Evolutionary conservation across 352 stramenopile genomes (phyloP).

Genomic region (Phytophthora meadii): DNA sequence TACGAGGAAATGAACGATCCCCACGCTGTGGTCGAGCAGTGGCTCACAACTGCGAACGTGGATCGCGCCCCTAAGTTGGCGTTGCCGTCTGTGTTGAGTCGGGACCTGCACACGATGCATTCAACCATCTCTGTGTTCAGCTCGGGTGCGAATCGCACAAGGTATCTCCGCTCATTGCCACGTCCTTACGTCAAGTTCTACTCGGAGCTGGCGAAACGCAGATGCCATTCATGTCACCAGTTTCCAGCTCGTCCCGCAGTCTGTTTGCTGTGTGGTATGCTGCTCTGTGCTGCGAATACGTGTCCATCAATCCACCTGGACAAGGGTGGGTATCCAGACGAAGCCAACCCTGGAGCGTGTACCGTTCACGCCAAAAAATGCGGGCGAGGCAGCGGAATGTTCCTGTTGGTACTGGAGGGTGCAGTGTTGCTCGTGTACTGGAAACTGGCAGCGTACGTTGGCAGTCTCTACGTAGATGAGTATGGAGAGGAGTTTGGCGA

Average conservation of each 20-base stretch:
- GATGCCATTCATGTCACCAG: conserved; percentile 73
- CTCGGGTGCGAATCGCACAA: conserved; percentile 68
- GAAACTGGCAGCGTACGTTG: conserved; percentile 86
- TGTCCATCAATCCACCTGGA: conserved; percentile 78
- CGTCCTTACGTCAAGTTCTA: conserved; percentile 88
- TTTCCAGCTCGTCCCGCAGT: conserved; percentile 86
- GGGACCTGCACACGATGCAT: conserved; percentile 83
- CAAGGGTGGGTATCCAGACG: conserved; percentile 76
- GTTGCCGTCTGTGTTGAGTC: conserved; percentile 52
- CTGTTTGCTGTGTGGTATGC: conserved; percentile 81
- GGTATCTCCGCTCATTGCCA: conserved; percentile 76
- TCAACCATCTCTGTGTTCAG: conserved; percentile 78
- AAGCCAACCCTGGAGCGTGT: conserved; percentile 83
- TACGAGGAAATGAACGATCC: conserved; percentile 86
- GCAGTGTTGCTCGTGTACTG: conserved; percentile 88
- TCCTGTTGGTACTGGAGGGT: conserved; percentile 84
- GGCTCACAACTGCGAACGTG: conserved; percentile 73
- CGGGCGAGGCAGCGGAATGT: conserved; percentile 81
- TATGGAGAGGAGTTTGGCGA: conserved; percentile 91
- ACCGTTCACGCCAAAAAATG: conserved; percentile 89
- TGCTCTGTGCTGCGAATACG: conserved; percentile 84
- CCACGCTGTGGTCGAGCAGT: conserved; percentile 73
- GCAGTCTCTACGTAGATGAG: conserved; percentile 88
- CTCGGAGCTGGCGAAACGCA: conserved; percentile 83
- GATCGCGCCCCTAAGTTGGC: conserved; percentile 42